A percentile compares a stretch with the other conserved stretches of the same genome.
phyloP scores from a whole-genome alignment of 805 yeast genomes.

The Zygosaccharomyces gambellarensis region DNA sequence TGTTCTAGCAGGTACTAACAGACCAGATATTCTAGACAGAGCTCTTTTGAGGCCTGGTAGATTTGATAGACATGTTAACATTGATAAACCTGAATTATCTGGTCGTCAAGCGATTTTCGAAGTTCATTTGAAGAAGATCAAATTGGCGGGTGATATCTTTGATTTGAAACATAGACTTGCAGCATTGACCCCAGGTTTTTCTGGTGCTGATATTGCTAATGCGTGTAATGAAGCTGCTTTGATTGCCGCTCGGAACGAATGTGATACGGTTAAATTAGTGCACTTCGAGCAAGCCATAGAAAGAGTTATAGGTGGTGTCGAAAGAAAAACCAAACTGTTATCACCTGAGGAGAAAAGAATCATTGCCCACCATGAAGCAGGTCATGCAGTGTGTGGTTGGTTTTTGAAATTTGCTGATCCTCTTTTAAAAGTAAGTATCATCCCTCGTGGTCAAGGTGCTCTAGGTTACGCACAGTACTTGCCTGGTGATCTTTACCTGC shows the following conservation, averaged over 20 bases:
- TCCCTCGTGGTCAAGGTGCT: constrained; percentile 96
- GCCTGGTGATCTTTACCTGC: constrained; percentile 85
- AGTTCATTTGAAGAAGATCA: constrained; percentile 76
- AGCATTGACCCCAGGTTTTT: constrained; percentile 95
- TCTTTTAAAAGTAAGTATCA: constrained; percentile 86
- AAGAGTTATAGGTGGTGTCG: constrained; percentile 94
- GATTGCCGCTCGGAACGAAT: constrained; percentile 85
- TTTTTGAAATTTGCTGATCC: constrained; percentile 88
- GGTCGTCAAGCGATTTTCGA: constrained; percentile 90
- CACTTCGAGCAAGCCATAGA: constrained; percentile 97
- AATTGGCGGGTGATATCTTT: constrained; percentile 48
- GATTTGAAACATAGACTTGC: constrained; percentile 80
- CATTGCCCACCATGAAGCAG: constrained; percentile 98
- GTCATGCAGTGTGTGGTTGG: constrained; percentile 99
- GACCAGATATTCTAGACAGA: constrained; percentile 87
- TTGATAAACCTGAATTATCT: constrained; percentile 90
- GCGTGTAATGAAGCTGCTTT: constrained; percentile 96
- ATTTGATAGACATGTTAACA: constrained; percentile 86
- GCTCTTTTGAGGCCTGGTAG: constrained; percentile 97
- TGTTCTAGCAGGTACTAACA: constrained; percentile 94
- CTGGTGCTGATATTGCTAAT: constrained; percentile 98
- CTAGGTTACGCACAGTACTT: constrained; percentile 96
- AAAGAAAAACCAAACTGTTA: constrained; percentile 78
- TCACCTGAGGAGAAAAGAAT: constrained; percentile 81
- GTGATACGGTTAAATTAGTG: constrained; percentile 58